Evolutionary conservation across 108 stramenopile species (phyloP).

Genomic region (Aurantiochytrium sp.): DNA sequence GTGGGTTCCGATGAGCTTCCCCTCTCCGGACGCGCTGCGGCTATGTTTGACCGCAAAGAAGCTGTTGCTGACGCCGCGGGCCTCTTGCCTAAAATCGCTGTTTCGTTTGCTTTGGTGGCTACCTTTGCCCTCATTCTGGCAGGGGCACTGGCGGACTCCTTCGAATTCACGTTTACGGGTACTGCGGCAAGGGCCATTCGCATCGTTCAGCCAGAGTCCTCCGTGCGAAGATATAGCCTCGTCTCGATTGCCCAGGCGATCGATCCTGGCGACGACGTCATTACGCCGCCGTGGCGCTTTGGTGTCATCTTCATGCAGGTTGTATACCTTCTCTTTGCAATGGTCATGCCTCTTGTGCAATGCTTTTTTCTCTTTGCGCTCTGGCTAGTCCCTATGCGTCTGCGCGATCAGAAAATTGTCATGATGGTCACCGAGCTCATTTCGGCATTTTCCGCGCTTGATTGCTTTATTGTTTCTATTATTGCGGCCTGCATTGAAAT

Average conservation of each 20-base stretch:
- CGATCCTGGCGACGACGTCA: neutral
- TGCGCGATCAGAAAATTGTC: constrained; percentile 49
- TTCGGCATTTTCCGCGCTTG: constrained; percentile 73
- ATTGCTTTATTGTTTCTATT: constrained; percentile 72
- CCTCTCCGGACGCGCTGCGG: neutral
- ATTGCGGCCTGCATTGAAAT: constrained; percentile 67
- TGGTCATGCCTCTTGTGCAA: constrained; percentile 68
- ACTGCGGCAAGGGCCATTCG: constrained; percentile 53
- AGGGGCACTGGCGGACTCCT: constrained; percentile 57
- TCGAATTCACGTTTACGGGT: constrained; percentile 73
- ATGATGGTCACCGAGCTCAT: constrained; percentile 63
- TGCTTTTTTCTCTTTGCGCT: constrained; percentile 51
- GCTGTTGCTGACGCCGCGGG: constrained; percentile 32
- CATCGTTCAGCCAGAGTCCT: constrained; percentile 51
- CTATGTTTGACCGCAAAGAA: neutral
- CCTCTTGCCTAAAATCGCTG: constrained; percentile 34
- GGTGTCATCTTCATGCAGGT: constrained; percentile 60
- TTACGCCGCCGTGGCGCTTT: constrained; percentile 47
- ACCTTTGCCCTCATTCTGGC: constrained; percentile 1
- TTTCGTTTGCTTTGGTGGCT: neutral
- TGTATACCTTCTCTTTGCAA: constrained; percentile 71
- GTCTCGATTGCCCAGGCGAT: constrained; percentile 63
- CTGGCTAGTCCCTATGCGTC: constrained; percentile 59
- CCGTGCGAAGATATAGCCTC: constrained; percentile 51
- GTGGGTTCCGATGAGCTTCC: neutral